phyloP scores from a whole-genome alignment of 78 protist species.

The Trichosphaerium sp. region DNA sequence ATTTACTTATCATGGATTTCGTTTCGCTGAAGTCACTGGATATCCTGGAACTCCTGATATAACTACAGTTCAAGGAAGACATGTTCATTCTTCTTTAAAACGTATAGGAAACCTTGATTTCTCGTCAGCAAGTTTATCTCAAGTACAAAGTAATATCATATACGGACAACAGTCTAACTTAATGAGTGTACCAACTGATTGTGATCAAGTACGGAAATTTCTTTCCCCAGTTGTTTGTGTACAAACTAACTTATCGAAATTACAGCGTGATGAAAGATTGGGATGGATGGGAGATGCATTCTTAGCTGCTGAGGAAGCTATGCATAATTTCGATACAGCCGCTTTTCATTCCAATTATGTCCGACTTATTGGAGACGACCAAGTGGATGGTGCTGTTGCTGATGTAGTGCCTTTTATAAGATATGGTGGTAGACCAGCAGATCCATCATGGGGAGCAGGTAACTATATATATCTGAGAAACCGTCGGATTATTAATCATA shows the following conservation, averaged over 20 bases:
- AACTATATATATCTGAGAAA: no score
- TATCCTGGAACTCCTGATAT: not conserved
- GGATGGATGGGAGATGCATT: conserved; percentile 40
- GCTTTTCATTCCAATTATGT: not conserved
- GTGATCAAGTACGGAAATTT: conserved; percentile 31
- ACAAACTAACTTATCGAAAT: conserved; percentile 18
- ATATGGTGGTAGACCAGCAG: conserved; percentile 27
- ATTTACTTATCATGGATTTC: conserved; percentile 39
- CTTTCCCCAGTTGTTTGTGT: no score
- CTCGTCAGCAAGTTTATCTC: no score
- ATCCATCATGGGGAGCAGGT: conserved; percentile 22
- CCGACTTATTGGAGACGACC: not conserved
- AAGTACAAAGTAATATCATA: not conserved
- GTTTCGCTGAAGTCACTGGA: conserved; percentile 17
- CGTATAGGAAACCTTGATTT: no score
- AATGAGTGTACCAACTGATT: conserved; percentile 26
- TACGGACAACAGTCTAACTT: conserved; percentile 16
- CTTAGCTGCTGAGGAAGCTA: not conserved
- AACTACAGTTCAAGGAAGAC: not conserved
- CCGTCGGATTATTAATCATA: no score
- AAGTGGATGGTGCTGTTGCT: conserved; percentile 19
- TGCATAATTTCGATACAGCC: conserved; percentile 12
- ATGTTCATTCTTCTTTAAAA: not conserved
- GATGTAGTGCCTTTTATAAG: conserved; percentile 24
- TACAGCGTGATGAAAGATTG: conserved; percentile 41